Evolutionary conservation across 257 asterid genomes (phyloP).

Genomic region (Solanum stenotomum): DNA sequence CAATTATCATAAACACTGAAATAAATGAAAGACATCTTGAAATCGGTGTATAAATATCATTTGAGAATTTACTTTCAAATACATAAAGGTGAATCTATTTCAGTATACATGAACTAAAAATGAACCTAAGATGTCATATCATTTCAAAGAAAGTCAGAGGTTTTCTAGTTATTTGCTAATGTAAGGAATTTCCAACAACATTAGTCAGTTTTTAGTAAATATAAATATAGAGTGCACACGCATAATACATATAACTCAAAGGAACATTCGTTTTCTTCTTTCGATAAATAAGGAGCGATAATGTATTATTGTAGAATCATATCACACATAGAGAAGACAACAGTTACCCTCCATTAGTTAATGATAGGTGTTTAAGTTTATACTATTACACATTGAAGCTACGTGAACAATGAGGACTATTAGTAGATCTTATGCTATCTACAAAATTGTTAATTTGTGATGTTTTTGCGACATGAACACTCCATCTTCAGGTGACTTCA

Average conservation of each 20-base stretch:
- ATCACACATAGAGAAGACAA: not conserved
- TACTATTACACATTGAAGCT: not conserved
- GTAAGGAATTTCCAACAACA: too few relatives aligned
- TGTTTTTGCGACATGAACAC: not conserved
- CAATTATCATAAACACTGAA: too few relatives aligned
- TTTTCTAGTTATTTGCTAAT: not conserved
- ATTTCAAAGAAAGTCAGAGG: not conserved
- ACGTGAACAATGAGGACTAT: not conserved
- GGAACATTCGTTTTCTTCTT: not conserved
- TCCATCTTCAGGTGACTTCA: constrained; percentile 32
- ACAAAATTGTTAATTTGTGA: constrained; percentile 26
- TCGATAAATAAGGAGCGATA: not conserved
- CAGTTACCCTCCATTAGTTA: not conserved
- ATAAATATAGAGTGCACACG: not conserved
- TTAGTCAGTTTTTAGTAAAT: not conserved
- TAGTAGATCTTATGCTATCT: constrained; percentile 20
- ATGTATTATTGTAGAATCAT: not conserved
- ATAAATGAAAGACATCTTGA: too few relatives aligned
- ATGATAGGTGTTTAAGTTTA: not conserved
- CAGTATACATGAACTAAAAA: too few relatives aligned
- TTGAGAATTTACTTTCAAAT: too few relatives aligned
- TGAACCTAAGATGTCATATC: too few relatives aligned
- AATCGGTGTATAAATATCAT: too few relatives aligned
- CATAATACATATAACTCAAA: not conserved
- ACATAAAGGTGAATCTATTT: too few relatives aligned